Evolutionary conservation across 2,329 filamentous ascomycete species (phyloP).

Genomic region (Talaromyces atroroseus): DNA sequence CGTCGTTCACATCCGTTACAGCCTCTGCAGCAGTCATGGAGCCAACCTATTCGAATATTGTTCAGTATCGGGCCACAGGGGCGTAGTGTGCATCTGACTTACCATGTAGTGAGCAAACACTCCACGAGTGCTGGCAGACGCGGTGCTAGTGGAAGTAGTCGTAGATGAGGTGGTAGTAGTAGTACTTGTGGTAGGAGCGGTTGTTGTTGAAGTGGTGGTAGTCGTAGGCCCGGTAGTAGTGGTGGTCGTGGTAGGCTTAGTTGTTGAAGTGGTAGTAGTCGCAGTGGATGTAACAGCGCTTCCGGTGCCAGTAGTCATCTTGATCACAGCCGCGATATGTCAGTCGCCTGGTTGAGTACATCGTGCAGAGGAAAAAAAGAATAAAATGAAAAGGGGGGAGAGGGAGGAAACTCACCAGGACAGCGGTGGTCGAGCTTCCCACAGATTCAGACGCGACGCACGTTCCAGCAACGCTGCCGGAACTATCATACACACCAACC

Average conservation of each 20-base stretch:
- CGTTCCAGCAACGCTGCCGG: slow-evolving; percentile 1
- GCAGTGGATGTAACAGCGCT: neutral
- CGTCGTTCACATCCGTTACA: slow-evolving; percentile 5
- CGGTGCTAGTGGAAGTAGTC: neutral
- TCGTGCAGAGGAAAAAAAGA: neutral
- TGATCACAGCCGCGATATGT: neutral
- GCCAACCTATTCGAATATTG: neutral
- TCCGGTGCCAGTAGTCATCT: slow-evolving; percentile 6
- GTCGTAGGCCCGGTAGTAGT: neutral
- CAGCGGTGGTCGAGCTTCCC: slow-evolving; percentile 2
- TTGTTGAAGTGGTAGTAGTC: neutral
- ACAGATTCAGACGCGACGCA: slow-evolving; percentile 3
- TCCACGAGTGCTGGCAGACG: neutral
- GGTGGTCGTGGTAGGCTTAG: neutral
- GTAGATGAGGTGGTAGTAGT: neutral
- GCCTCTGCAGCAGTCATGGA: slow-evolving; percentile 5
- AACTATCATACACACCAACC: neutral
- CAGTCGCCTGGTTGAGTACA: neutral
- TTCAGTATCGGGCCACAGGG: neutral
- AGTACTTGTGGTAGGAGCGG: neutral
- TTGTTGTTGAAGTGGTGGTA: slow-evolving; percentile 1
- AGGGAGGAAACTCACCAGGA: slow-evolving; percentile 1
- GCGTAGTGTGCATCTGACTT: neutral
- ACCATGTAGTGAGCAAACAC: slow-evolving; percentile 11
- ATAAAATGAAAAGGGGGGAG: too few species aligned